Base-by-base conservation (phyloP, 768 basidiomycete species). In the Termitomyces sp. region DNA sequence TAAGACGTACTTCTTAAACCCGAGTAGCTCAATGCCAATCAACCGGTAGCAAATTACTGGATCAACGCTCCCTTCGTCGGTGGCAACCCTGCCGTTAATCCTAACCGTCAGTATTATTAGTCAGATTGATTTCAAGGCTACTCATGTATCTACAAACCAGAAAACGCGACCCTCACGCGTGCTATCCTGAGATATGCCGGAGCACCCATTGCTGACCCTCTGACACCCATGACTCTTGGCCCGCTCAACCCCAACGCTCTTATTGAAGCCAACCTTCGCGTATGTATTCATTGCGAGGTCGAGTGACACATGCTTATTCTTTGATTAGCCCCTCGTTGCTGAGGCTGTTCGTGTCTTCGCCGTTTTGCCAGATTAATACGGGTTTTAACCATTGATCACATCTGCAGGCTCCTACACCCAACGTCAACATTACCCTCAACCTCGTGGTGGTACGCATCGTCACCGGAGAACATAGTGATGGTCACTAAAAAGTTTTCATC, bases 1-100 rank as follows among this genome's bases (percentile, higher is more conserved):
- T 23, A 64, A 64, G 5, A 14, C 54, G 12, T 33, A 4, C 5
- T 16, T 13, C 13, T 3, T 14, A 61, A 63, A 32, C 32, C 6
- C 32, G 32, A 32, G 18, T 61, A 70, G 68, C 57, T 72, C 40
- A 61, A 61, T 9, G 76, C 78, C 23, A 69, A 76, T 60, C 76
- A 78, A 61, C 65, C 72, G 7, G 67, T 77, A 4, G 73, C 50
- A 12, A 80, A 79, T 65, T 80, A 79, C 65, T 79, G 76, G 68
- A 69, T 77, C 59, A 73, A 68, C 62, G 68, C 65, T 46, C 67
- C 59, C n/a, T 71, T 66, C 63, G 57, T 62, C 16, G 68, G 66
- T 36, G 70, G 69, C 10, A 52, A 59, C 23, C 69, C 67, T 20
- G 26, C 66, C 13, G 58, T 51, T 48, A 69, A 71, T 49, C 50